Base-by-base conservation (phyloP, 768 basidiomycete species). In the Daedaleopsis sinensis region DNA sequence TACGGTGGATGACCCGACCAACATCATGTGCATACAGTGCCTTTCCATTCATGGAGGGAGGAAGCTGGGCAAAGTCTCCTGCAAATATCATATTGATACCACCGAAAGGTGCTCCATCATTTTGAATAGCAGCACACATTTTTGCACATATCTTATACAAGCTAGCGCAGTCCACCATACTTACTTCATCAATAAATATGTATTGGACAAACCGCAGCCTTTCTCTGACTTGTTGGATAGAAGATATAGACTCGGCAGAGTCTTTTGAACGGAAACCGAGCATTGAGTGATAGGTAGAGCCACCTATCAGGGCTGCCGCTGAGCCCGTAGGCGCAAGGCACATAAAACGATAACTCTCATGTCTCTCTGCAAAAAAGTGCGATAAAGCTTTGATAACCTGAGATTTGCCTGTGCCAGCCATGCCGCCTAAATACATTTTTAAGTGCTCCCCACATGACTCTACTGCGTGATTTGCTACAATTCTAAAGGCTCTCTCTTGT, bases 71-170 rank as follows among this genome's bases (percentile, higher is more conserved):
- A 74, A 80, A 80, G 54, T 81, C 80, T n/a, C 79, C 78, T 18
- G 79, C 76, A 62, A 80, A 72, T 23, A 80, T 75, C 46, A 81
- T 72, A 55, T 77, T 77, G 27, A 77, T 67, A 0, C 77, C 76
- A 27, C 76, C 77, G 67, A 76, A 79, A 1, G 72, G 63, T 16
- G 47, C 47, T 37, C 67, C 68, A 18, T 36, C 11, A 12, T 59
- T 48, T 32, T 64, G 61, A 9, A 60, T n/a, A 7, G 68, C 65
- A 19, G 62, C 56, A 16, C 65, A 51, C 3, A 77, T 55, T 21
- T 63, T 57, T 4, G 59, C 60, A 68, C 58, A 69, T 11, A 72
- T 75, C 16, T 35, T 62, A 49, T 70, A 75, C 67, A 71, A 63
- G 27, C 27, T 32, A 32, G 4, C 27, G 7, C 27, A 32, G 27